phyloP scores from a whole-genome alignment of 129 eudicot species.

The Arctium lappa region DNA sequence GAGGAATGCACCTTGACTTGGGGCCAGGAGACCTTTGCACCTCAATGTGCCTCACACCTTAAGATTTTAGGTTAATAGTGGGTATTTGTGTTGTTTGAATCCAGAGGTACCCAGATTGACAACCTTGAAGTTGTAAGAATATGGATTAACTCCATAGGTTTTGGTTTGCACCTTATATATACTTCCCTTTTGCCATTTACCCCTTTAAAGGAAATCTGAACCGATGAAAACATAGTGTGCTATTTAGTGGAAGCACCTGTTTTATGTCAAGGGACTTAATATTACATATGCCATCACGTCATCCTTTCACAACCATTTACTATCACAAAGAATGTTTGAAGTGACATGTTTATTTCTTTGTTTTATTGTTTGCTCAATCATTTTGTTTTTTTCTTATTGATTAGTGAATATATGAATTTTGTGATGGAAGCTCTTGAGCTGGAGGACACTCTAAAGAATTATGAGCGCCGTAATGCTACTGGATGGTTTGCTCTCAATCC shows the following conservation, averaged over 20 bases:
- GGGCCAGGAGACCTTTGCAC: too few relatives aligned
- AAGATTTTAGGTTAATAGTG: too few relatives aligned
- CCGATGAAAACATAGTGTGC: too few relatives aligned
- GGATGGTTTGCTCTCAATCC: slow-evolving; percentile 74
- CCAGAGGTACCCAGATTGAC: too few relatives aligned
- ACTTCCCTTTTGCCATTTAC: too few relatives aligned
- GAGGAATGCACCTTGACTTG: too few relatives aligned
- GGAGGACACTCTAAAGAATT: slow-evolving; percentile 91
- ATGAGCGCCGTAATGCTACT: slow-evolving; percentile 57
- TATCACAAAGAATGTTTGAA: background rate
- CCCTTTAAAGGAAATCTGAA: too few relatives aligned
- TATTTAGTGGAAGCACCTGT: background rate
- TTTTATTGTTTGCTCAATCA: slow-evolving; percentile 2
- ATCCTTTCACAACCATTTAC: background rate
- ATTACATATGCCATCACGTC: background rate
- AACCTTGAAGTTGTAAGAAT: too few relatives aligned
- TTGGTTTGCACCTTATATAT: too few relatives aligned
- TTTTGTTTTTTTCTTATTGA: slow-evolving; percentile 16
- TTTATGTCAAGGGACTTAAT: background rate
- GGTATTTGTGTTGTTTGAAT: too few relatives aligned
- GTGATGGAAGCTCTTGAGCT: slow-evolving; percentile 87
- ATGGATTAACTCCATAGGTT: too few relatives aligned
- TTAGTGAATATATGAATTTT: slow-evolving; percentile 75
- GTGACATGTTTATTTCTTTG: background rate
- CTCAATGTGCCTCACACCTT: too few relatives aligned